Evolutionary conservation across 2,329 filamentous ascomycete species (phyloP).

Genomic region (Passalora sequoiae): DNA sequence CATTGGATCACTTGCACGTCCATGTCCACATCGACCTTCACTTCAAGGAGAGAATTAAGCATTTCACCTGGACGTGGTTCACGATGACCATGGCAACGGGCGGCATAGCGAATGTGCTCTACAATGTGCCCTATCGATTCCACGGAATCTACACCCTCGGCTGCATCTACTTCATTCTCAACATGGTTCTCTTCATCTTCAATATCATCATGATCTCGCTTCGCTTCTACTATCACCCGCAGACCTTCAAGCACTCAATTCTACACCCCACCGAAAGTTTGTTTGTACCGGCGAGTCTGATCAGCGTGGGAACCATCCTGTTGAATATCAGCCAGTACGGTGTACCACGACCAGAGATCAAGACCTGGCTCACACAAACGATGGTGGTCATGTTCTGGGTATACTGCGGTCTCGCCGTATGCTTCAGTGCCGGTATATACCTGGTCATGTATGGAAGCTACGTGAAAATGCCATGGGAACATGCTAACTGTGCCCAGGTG

Average conservation of each 20-base stretch:
- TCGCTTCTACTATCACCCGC: slow-evolving; percentile 65
- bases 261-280: slow-evolving; percentile 72
- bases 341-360: slow-evolving; percentile 42
- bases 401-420: slow-evolving; percentile 62
- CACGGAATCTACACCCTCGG: slow-evolving; percentile 45
- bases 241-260: slow-evolving; percentile 66
- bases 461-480: slow-evolving; percentile 31
- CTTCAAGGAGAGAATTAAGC: slow-evolving; percentile 54
- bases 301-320: slow-evolving; percentile 59
- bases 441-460: slow-evolving; percentile 62
- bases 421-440: slow-evolving; percentile 66
- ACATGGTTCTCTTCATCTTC: slow-evolving; percentile 60
- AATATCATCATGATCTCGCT: slow-evolving; percentile 62
- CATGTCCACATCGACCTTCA: slow-evolving; percentile 31
- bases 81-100: slow-evolving; percentile 57
- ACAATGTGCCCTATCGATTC: slow-evolving; percentile 44
- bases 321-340: slow-evolving; percentile 75
- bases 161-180: slow-evolving; percentile 46
- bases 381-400: slow-evolving; percentile 71
- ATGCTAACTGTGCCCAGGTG: slow-evolving; percentile 42
- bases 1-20: slow-evolving; percentile 9
- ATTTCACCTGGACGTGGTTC: slow-evolving; percentile 75
- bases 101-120: slow-evolving; percentile 52
- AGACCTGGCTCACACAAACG: slow-evolving; percentile 49
- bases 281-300: slow-evolving; percentile 64